These are phyloP conservation scores for Cyclotella choctawhatcheeana DNA, from an alignment of 108 stramenopile genomes.

Conservation along the genomic window DNA sequence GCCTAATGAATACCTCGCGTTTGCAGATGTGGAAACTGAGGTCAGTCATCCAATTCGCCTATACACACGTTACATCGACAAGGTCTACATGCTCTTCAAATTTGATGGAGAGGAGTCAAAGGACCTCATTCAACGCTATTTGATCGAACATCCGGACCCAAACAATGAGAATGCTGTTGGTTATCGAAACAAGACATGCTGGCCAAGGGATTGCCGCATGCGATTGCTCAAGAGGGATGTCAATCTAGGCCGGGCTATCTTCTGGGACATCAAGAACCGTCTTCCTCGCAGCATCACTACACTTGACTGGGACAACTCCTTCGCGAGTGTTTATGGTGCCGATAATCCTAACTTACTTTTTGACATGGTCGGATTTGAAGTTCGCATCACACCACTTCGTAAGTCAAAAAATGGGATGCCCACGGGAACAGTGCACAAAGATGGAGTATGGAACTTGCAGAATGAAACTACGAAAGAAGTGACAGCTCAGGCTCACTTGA, in stretches of 20 bases:
- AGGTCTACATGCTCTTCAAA: constrained; percentile 95
- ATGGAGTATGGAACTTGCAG: constrained; percentile 99
- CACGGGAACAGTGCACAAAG: constrained; percentile 80
- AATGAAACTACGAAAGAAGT: constrained; percentile 99
- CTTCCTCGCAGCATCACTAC: constrained; percentile 96
- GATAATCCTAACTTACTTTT: constrained; percentile 99
- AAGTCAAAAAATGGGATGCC: constrained; percentile 62
- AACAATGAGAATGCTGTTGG: constrained; percentile 99
- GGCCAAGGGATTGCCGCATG: constrained; percentile 99
- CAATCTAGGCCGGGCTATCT: constrained; percentile 97
- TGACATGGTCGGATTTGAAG: constrained; percentile 99
- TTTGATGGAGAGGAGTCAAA: constrained; percentile 95
- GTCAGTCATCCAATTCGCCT: constrained; percentile 95
- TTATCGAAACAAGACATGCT: constrained; percentile 99
- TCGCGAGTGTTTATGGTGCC: constrained; percentile 97
- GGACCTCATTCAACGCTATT: constrained; percentile 97
- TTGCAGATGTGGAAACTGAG: constrained; percentile 96
- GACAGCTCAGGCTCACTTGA: constrained; percentile 96
- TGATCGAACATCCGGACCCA: constrained; percentile 99
- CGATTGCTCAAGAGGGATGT: constrained; percentile 98
- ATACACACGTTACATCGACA: constrained; percentile 98
- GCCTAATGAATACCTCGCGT: constrained; percentile 97
- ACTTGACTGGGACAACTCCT: constrained; percentile 98
- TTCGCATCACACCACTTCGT: constrained; percentile 93
- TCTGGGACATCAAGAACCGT: constrained; percentile 99